phyloP scores from a whole-genome alignment of 1,284 basidiomycete genomes.

The Bjerkandera adusta region DNA sequence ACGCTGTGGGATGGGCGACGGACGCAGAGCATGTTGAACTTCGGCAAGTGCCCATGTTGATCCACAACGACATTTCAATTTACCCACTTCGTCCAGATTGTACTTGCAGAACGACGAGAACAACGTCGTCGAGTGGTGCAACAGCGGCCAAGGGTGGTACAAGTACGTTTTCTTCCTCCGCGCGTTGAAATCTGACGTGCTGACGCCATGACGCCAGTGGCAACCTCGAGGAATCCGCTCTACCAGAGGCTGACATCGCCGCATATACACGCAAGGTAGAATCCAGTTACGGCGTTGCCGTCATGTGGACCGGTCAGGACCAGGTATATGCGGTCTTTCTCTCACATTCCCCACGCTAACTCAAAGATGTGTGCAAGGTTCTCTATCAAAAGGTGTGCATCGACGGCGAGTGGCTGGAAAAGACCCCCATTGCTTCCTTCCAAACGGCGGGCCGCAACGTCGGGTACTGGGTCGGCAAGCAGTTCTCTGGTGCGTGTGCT shows the following conservation, averaged over 20 bases:
- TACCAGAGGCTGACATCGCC: slow-evolving; percentile 10
- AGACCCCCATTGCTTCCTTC: slow-evolving; percentile 4
- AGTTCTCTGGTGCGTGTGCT: slow-evolving; percentile 5
- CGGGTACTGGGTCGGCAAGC: slow-evolving; percentile 4
- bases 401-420: background rate
- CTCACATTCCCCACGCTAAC: background rate
- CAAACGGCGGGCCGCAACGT: background rate
- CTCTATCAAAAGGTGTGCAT: slow-evolving; percentile 1
- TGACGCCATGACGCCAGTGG: background rate
- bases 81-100: background rate
- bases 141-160: slow-evolving; percentile 2
- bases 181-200: background rate
- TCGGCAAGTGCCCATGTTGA: background rate
- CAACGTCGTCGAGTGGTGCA: slow-evolving; percentile 11
- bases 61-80: background rate
- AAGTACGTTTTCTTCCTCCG: background rate
- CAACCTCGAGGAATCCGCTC: slow-evolving; percentile 1
- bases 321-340: background rate
- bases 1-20: slow-evolving; percentile 2
- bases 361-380: too few relatives aligned
- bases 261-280: slow-evolving; percentile 2
- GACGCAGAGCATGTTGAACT: background rate
- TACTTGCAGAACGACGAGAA: slow-evolving; percentile 9
- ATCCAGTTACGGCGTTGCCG: background rate
- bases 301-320: slow-evolving; percentile 13